Percentiles rank a stretch among this genome's conserved stretches.
These are phyloP conservation scores for Psilocybe cyanescens DNA, from an alignment of 768 basidiomycete genomes.

Conservation along the genomic window DNA sequence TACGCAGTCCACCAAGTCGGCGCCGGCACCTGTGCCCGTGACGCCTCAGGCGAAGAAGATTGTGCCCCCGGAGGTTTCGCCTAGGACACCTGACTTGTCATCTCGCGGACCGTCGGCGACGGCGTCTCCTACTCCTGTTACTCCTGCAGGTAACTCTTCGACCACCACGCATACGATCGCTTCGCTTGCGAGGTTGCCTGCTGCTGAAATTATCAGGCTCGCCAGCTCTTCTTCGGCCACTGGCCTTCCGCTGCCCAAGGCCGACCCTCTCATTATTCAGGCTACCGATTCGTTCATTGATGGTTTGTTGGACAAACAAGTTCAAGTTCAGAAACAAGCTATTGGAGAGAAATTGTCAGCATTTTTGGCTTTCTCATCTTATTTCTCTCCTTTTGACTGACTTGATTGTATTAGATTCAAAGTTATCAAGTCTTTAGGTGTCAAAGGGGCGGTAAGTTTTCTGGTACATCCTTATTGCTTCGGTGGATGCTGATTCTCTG, in stretches of 20 bases:
- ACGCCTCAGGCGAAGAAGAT: conserved; percentile 72
- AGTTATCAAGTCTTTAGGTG: conserved; percentile 76
- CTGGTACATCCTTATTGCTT: not conserved
- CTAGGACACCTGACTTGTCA: conserved; percentile 78
- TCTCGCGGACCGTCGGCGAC: conserved; percentile 75
- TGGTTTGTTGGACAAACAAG: conserved; percentile 54
- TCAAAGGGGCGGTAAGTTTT: conserved; percentile 74
- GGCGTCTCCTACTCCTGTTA: conserved; percentile 57
- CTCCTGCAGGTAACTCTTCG: conserved; percentile 15
- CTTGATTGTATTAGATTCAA: conserved; percentile 39
- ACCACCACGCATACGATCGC: conserved; percentile 58
- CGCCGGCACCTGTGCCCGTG: conserved; percentile 41
- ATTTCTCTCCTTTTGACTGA: not conserved
- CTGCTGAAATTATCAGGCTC: conserved; percentile 73
- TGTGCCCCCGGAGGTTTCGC: conserved; percentile 50
- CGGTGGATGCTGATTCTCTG: not conserved
- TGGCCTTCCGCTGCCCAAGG: conserved; percentile 66
- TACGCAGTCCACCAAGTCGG: conserved; percentile 27
- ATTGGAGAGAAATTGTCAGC: conserved; percentile 79
- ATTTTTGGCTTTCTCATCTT: conserved; percentile 11
- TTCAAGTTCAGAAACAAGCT: conserved; percentile 73
- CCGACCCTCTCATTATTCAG: conserved; percentile 69
- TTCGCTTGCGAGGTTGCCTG: conserved; percentile 74
- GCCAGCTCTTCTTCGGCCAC: conserved; percentile 52
- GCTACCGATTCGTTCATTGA: conserved; percentile 79